Evolutionary conservation across 2,329 filamentous ascomycete genomes (phyloP), one percentile per base, ranked within the genome.

Genomic region (Calonectria hawksworthii): DNA sequence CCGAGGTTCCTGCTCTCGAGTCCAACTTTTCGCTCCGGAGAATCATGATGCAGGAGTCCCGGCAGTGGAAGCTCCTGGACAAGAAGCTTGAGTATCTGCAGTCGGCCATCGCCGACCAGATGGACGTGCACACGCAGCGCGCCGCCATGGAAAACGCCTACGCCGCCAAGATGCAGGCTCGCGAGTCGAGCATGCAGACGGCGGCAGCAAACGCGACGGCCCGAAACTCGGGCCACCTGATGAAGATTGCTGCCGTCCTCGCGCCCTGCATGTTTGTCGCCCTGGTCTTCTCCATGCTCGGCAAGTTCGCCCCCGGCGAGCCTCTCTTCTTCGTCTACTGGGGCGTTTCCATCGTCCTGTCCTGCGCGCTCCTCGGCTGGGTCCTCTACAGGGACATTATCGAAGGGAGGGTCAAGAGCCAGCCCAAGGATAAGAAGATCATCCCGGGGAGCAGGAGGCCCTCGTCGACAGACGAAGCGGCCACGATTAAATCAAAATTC

Each of bases 241-340:
- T 63, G 6, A 63, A 38, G 34, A 63, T 63, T 38, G 56, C 56
- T 18, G 56, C 26, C 8, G 9, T 63, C 18, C 28, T 63, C 16
- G 56, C 56, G 23, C 56, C 56, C 23, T 63, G 56, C n/a, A 63
- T 63, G 56, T 28, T 63, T 41, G 56, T 63, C 38, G 34, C 56
- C 5, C 8, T 63, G 36, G 38, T 63, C 34, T 38, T 63, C 18
- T 63, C 56, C n/a, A 63, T 63, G 56, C 21, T 63, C 26, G 56
- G 56, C 26, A 63, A 63, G 56, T 63, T 63, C 9, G 56, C 56
- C 5, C 26, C 26, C 18, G 56, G 56, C 10, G 56, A 63, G 34
- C 56, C 56, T 26, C 23, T 63, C 11, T 63, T 63, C 32, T 63
- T 41, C 56, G 32, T 63, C 56, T 63, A 63, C 26, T 63, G 56